Percentiles rank a stretch among this genome's conserved stretches.
Evolutionary conservation across 2,329 filamentous ascomycete species (phyloP).

Genomic region (Alternaria brassicicola): DNA sequence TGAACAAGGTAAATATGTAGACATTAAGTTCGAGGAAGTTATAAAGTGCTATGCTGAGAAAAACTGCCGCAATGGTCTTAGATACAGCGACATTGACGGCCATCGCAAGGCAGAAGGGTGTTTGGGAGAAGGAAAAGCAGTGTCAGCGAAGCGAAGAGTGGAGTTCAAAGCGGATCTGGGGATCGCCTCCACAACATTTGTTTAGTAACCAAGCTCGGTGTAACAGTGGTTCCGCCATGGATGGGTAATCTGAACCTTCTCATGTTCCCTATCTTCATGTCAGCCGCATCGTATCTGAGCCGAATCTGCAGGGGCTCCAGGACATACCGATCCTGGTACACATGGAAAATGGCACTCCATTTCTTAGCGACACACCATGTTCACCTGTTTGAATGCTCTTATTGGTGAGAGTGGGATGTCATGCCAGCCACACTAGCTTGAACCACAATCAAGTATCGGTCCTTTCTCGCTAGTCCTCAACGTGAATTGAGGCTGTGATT

Average conservation of each 20-base stretch:
- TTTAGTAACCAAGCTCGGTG: not conserved
- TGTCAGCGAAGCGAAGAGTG: conserved; percentile 3
- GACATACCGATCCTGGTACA: not conserved
- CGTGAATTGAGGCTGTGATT: not conserved
- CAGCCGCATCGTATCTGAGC: not conserved
- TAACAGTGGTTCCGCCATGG: not conserved
- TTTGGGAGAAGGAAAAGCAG: not conserved
- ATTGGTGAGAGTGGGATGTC: not conserved
- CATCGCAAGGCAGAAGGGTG: not conserved
- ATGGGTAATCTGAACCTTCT: not conserved
- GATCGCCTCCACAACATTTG: conserved; percentile 10
- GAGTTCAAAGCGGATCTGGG: conserved; percentile 6
- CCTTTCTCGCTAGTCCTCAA: not conserved
- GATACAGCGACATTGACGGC: conserved; percentile 7
- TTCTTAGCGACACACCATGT: conserved; percentile 1
- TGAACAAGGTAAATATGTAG: conserved; percentile 55
- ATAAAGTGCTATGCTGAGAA: conserved; percentile 40
- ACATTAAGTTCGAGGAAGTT: conserved; percentile 52
- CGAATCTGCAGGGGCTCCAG: not conserved
- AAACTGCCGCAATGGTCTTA: conserved; percentile 22
- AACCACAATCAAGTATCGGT: not conserved
- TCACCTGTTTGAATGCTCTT: not conserved
- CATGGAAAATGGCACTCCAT: not conserved
- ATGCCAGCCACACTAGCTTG: not conserved
- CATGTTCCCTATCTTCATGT: not conserved